Evolutionary conservation across 2,329 filamentous ascomycete genomes (phyloP).

Genomic region (Dryadomyces quercivorus): DNA sequence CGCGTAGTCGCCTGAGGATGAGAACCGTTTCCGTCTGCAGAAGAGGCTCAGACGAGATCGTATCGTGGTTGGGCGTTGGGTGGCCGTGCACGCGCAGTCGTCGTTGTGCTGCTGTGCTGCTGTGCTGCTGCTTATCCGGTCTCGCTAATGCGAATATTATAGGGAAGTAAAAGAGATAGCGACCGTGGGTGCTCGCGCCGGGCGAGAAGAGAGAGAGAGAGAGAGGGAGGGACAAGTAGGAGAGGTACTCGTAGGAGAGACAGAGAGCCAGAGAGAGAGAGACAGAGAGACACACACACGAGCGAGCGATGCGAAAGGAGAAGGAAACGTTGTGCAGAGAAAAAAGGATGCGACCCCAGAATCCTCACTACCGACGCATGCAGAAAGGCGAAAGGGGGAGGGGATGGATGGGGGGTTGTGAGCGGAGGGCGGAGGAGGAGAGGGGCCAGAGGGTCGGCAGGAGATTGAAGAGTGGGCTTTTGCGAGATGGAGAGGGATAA

Average conservation of each 20-base stretch:
- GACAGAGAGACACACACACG: not conserved
- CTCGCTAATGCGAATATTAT: no score
- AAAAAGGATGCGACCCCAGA: not conserved
- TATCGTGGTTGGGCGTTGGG: not conserved
- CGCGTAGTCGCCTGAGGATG: not conserved
- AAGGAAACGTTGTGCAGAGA: not conserved
- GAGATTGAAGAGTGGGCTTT: not conserved
- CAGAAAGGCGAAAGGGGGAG: not conserved
- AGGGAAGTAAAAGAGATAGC: not conserved
- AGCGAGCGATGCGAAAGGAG: not conserved
- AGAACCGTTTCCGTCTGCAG: not conserved
- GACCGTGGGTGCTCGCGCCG: conserved; percentile 6
- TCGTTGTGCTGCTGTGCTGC: not conserved
- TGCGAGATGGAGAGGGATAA: not conserved
- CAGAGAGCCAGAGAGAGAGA: not conserved
- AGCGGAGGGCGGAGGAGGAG: not conserved
- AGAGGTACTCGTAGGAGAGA: no score
- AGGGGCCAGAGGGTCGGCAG: not conserved
- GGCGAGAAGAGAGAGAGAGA: conserved; percentile 4
- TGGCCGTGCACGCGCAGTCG: not conserved
- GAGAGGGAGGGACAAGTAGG: no score
- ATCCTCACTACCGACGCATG: not conserved
- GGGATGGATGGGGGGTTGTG: not conserved
- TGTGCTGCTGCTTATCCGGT: not conserved
- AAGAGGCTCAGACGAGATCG: not conserved